A percentile compares a stretch with the other conserved stretches of the same genome.
These are phyloP conservation scores for Penicillium subrubescens DNA, from an alignment of 495 filamentous ascomycete genomes.

Conservation along the genomic window DNA sequence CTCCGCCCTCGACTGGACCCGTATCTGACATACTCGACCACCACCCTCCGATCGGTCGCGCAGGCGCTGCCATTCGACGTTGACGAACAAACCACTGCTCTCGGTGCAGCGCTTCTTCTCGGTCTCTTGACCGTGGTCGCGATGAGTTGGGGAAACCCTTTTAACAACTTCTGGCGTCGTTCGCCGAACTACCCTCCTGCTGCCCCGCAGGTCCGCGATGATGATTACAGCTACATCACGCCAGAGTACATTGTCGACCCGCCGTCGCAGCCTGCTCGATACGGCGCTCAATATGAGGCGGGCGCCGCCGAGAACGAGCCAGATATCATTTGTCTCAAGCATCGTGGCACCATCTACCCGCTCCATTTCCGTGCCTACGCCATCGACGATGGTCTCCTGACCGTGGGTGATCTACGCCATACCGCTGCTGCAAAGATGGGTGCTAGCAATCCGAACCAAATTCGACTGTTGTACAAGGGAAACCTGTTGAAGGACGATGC, in stretches of 20 bases:
- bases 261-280: constrained; percentile 16
- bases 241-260: constrained; percentile 62
- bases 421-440: constrained; percentile 65
- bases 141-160: constrained; percentile 67
- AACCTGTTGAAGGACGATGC: constrained; percentile 68
- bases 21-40: constrained; percentile 41
- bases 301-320: constrained; percentile 56
- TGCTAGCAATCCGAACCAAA: constrained; percentile 57
- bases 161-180: constrained; percentile 51
- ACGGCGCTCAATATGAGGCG: constrained; percentile 33
- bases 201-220: constrained; percentile 67
- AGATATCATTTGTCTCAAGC: constrained; percentile 75
- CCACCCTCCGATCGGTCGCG: constrained; percentile 37
- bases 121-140: constrained; percentile 50
- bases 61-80: constrained; percentile 30
- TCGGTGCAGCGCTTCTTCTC: constrained; percentile 43
- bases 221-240: constrained; percentile 81
- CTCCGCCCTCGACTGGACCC: constrained; percentile 41
- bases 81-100: constrained; percentile 25
- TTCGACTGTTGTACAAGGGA: constrained; percentile 85
- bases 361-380: constrained; percentile 79
- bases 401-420: constrained; percentile 65
- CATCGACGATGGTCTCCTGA: constrained; percentile 76
- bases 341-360: constrained; percentile 70
- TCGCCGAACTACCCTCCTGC: constrained; percentile 49